A percentile compares a stretch with the other conserved stretches of the same genome.
These are phyloP conservation scores for Ustilago shanxiensis DNA, from an alignment of 1,284 basidiomycete genomes.

Conservation along the genomic window DNA sequence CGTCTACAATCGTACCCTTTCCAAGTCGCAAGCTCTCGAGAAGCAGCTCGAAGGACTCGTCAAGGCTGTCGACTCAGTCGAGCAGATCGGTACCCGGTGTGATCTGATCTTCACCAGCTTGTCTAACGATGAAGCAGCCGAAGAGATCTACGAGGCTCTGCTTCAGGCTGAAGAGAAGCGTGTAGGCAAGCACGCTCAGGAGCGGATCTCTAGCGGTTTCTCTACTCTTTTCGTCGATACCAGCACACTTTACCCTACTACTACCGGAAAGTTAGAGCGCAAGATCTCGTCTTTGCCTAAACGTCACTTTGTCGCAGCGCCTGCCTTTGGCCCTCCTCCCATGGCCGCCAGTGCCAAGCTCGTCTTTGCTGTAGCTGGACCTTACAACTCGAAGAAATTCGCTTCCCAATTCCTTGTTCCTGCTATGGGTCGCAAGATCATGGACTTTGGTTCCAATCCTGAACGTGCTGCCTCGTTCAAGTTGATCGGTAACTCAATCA, in stretches of 20 bases:
- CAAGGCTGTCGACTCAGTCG: conserved; percentile 74
- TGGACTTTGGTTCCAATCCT: conserved; percentile 77
- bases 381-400: conserved; percentile 85
- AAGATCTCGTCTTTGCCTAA: conserved; percentile 77
- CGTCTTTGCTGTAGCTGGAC: conserved; percentile 83
- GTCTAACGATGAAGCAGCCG: conserved; percentile 80
- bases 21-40: conserved; percentile 75
- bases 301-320: conserved; percentile 80
- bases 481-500: conserved; percentile 73
- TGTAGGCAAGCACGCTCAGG: conserved; percentile 67
- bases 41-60: conserved; percentile 75
- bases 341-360: conserved; percentile 79
- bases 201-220: conserved; percentile 52
- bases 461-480: conserved; percentile 82
- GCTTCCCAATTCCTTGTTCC: conserved; percentile 80
- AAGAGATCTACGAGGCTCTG: conserved; percentile 78
- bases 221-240: conserved; percentile 52
- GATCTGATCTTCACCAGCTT: conserved; percentile 86
- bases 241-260: conserved; percentile 55
- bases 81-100: conserved; percentile 77
- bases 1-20: conserved; percentile 78
- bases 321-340: conserved; percentile 77
- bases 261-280: conserved; percentile 76
- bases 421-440: conserved; percentile 79
- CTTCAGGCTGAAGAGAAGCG: conserved; percentile 72